A percentile compares a stretch with the other conserved stretches of the same genome.
Conservation (phyloP, 2,329 filamentous ascomycete species). For the Fusarium scirpi region DNA sequence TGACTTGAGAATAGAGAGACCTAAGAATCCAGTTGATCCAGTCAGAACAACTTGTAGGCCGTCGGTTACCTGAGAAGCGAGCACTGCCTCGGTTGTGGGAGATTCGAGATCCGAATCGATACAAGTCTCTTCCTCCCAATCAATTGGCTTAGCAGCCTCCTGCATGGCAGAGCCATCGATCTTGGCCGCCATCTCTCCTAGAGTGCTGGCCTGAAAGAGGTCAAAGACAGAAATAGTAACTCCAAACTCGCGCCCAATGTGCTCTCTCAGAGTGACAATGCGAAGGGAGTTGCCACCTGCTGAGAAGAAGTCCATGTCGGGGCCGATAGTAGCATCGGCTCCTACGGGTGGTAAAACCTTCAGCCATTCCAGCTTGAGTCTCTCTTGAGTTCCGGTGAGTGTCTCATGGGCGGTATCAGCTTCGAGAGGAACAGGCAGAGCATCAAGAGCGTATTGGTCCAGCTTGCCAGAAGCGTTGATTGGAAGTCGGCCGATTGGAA, state of each 20-base stretch:
- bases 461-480: constrained; percentile 7
- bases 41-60: neutral
- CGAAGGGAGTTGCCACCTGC: constrained; percentile 7
- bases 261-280: neutral
- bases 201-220: neutral
- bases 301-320: neutral
- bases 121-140: constrained; percentile 13
- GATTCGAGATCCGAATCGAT: too few relatives aligned
- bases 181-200: constrained; percentile 5
- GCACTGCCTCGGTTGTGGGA: neutral
- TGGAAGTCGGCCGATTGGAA: neutral
- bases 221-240: constrained; percentile 1
- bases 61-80: too few relatives aligned
- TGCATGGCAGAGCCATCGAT: neutral
- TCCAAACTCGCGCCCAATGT: neutral
- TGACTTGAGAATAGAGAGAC: neutral
- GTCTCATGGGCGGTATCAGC: too few relatives aligned
- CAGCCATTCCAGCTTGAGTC: constrained; percentile 4
- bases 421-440: neutral
- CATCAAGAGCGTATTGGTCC: constrained; percentile 2
- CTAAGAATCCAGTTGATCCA: constrained; percentile 6
- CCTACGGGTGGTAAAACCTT: neutral
- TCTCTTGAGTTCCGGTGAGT: constrained; percentile 4
- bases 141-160: neutral
- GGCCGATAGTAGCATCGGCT: neutral